Evolutionary conservation across 1,139 yeast genomes (phyloP), one percentile per base, ranked within the genome.

Genomic region (Pichiaceae sp.): DNA sequence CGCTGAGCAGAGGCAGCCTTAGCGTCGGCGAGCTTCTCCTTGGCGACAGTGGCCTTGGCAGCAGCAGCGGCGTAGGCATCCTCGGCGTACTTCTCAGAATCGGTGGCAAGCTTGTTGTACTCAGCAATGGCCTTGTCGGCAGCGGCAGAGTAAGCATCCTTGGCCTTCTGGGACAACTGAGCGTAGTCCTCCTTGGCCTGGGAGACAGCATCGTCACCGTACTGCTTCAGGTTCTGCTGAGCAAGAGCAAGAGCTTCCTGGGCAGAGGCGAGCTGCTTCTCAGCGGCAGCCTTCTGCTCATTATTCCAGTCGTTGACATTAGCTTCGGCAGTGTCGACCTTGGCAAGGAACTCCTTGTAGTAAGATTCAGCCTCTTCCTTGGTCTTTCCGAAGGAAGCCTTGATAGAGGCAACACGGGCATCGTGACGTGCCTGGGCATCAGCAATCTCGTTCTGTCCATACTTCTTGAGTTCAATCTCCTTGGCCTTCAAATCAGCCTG

Each of bases 211-310:
- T 43, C 49, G 8, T 38, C 36, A 1, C 48, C 54, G 25, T 42
- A 42, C 24, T 44, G 39, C 44, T 70, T 50, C 45, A 70, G 67
- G 14, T 66, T 67, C 41, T 69, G 67, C 1, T 72, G 74, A 56
- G 60, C 61, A 62, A 64, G 54, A 70, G 72, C 68, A 18, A 65
- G 52, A 47, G 68, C 26, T 2, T 32, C 30, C 18, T 38, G 30
- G 14, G 46, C 47, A 12, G 29, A 21, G 19, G 39, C 39, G 9
- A 44, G 41, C 12, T 45, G 33, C 8, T 36, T 34, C 29, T 43
- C 33, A 6, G 44, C 36, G 2, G 24, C 23, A 24, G 30, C 23
- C 14, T 31, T 31, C 15, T 11, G 5, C 15, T 6, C 38, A 42
- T 8, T 47, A 44, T 9, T 33, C 34, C 17, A 12, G 11, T n/a